phyloP scores from a whole-genome alignment of 2,329 filamentous ascomycete genomes.

The Curvularia lunata region DNA sequence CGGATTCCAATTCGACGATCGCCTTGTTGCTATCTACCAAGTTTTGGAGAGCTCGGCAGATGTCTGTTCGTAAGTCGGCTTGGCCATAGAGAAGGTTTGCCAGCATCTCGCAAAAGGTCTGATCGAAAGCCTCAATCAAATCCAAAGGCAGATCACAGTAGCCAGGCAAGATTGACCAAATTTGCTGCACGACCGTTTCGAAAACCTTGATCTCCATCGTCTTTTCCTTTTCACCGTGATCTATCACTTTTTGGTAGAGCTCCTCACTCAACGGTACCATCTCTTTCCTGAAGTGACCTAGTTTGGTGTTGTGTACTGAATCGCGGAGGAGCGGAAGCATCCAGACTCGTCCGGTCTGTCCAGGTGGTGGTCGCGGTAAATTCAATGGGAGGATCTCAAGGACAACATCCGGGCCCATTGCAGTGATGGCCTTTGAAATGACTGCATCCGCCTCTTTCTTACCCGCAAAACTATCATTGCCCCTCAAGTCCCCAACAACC shows the following conservation, averaged over 20 bases:
- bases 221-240: slow-evolving; percentile 82
- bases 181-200: slow-evolving; percentile 93
- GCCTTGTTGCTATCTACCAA: slow-evolving; percentile 91
- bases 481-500: slow-evolving; percentile 83
- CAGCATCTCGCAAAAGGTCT: slow-evolving; percentile 85
- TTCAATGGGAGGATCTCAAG: slow-evolving; percentile 86
- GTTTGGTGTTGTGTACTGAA: slow-evolving; percentile 84
- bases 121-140: slow-evolving; percentile 73
- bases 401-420: slow-evolving; percentile 87
- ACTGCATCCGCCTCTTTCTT: slow-evolving; percentile 96
- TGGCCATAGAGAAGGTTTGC: slow-evolving; percentile 94
- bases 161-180: slow-evolving; percentile 90
- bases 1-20: slow-evolving; percentile 71
- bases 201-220: slow-evolving; percentile 98
- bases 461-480: slow-evolving; percentile 84
- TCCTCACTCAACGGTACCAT: slow-evolving; percentile 87
- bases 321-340: slow-evolving; percentile 90
- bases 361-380: slow-evolving; percentile 75
- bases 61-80: slow-evolving; percentile 80
- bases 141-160: slow-evolving; percentile 95
- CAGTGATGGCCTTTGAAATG: slow-evolving; percentile 82
- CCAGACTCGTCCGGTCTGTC: slow-evolving; percentile 88
- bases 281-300: slow-evolving; percentile 83
- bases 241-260: slow-evolving; percentile 87
- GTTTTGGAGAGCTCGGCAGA: slow-evolving; percentile 85